These are phyloP conservation scores for Tuber microsphaerosporum DNA, from an alignment of 495 filamentous ascomycete genomes.

Conservation along the genomic window DNA sequence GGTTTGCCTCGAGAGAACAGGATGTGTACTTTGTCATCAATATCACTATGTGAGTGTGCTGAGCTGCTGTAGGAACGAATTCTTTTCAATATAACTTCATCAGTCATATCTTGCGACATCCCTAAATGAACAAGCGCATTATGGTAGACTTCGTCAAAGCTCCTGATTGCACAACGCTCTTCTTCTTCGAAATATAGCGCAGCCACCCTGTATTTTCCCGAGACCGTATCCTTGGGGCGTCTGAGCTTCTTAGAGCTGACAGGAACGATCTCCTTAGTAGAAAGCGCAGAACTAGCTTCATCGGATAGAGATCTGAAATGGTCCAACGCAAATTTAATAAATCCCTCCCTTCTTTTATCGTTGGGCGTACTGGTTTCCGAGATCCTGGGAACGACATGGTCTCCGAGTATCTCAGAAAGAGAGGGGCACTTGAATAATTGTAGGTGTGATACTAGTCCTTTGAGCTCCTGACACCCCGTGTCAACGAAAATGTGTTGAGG, in stretches of 20 bases:
- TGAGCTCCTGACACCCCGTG: slow-evolving; percentile 8
- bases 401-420: slow-evolving; percentile 13
- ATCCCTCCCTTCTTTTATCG: slow-evolving; percentile 14
- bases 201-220: neutral
- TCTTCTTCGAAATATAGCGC: slow-evolving; percentile 34
- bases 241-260: slow-evolving; percentile 12
- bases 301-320: slow-evolving; percentile 6
- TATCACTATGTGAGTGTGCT: neutral
- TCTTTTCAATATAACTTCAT: slow-evolving; percentile 19
- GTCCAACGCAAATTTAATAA: slow-evolving; percentile 18
- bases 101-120: slow-evolving; percentile 20
- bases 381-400: slow-evolving; percentile 28
- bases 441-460: slow-evolving; percentile 11
- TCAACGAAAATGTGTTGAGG: slow-evolving; percentile 31
- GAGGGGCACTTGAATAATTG: slow-evolving; percentile 17
- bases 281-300: slow-evolving; percentile 12
- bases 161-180: slow-evolving; percentile 8
- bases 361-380: neutral
- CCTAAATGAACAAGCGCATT: slow-evolving; percentile 7
- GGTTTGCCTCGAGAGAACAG: slow-evolving; percentile 6
- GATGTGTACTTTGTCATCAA: slow-evolving; percentile 6
- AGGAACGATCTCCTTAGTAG: slow-evolving; percentile 34
- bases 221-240: slow-evolving; percentile 20
- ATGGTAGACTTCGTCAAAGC: slow-evolving; percentile 10
- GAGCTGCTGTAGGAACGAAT: slow-evolving; percentile 23